Conservation (phyloP, 805 yeast genomes). For the Yamadazyma paraphyllophila region DNA sequence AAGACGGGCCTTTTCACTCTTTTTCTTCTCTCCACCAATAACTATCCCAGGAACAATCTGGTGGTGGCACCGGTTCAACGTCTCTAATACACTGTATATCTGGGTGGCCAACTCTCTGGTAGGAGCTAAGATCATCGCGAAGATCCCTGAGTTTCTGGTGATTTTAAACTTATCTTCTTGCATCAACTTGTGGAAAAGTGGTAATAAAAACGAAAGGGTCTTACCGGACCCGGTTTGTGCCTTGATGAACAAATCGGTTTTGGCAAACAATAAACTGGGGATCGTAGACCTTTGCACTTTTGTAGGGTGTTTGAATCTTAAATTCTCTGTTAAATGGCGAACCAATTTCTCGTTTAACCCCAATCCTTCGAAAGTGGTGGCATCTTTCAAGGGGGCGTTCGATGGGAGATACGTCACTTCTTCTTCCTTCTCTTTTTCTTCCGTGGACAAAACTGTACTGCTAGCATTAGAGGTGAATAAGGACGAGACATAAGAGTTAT, state of each 20-base stretch:
- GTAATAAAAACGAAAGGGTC: conserved; percentile 83
- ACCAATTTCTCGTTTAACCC: conserved; percentile 60
- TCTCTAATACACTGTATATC: conserved; percentile 76
- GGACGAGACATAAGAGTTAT: conserved; percentile 77
- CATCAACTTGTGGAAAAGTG: conserved; percentile 74
- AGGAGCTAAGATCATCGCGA: conserved; percentile 87
- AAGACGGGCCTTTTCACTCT: conserved; percentile 91
- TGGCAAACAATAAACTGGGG: conserved; percentile 45
- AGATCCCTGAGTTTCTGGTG: conserved; percentile 72
- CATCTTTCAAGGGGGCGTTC: conserved; percentile 79
- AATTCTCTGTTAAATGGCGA: conserved; percentile 52
- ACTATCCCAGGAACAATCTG: conserved; percentile 93
- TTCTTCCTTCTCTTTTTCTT: conserved; percentile 27
- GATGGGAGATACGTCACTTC: conserved; percentile 51
- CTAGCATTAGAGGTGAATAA: conserved; percentile 52
- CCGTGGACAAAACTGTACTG: conserved; percentile 59
- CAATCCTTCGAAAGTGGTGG: conserved; percentile 67
- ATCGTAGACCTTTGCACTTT: conserved; percentile 79
- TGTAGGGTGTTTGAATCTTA: conserved; percentile 70
- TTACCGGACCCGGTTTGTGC: conserved; percentile 99
- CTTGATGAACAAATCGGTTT: conserved; percentile 76
- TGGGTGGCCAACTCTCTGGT: conserved; percentile 94
- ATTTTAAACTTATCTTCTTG: conserved; percentile 40
- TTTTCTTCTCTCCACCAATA: conserved; percentile 98
- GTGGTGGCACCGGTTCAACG: conserved; percentile 72